A percentile compares a stretch with the other conserved stretches of the same genome.
phyloP scores from a whole-genome alignment of 2,329 filamentous ascomycete genomes.

The Ascosphaera aggregata region DNA sequence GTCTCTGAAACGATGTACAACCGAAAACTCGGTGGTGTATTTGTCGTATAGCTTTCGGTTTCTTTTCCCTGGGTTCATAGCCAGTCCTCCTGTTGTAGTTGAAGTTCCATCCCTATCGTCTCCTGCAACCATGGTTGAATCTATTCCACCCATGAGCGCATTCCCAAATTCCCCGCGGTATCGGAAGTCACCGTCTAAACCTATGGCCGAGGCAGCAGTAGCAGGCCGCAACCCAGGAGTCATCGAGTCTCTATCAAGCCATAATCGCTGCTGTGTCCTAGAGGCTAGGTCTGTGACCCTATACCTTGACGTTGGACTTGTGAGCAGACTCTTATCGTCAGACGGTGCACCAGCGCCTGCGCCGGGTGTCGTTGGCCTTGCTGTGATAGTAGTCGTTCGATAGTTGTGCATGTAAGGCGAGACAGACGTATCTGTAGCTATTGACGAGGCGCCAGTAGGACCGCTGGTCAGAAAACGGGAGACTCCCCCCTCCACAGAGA shows the following conservation, averaged over 20 bases:
- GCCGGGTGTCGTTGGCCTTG: not conserved
- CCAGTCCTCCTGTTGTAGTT: no score
- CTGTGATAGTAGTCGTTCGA: conserved; percentile 18
- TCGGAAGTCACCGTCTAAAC: conserved; percentile 13
- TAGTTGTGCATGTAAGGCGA: conserved; percentile 24
- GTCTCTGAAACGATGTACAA: conserved; percentile 22
- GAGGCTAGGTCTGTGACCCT: conserved; percentile 18
- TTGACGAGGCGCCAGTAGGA: conserved; percentile 20
- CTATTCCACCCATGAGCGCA: conserved; percentile 3
- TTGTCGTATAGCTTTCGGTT: conserved; percentile 22
- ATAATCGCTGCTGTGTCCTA: conserved; percentile 25
- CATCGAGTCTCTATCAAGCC: conserved; percentile 20
- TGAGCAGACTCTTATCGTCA: conserved; percentile 10
- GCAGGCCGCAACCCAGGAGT: conserved; percentile 11
- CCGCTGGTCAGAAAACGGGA: conserved; percentile 21
- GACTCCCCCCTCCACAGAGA: conserved; percentile 24
- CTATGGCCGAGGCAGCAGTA: conserved; percentile 14
- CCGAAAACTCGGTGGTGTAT: conserved; percentile 18
- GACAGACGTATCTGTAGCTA: conserved; percentile 23
- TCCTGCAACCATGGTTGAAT: conserved; percentile 2
- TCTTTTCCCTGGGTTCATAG: conserved; percentile 17
- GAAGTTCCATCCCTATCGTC: conserved; percentile 11
- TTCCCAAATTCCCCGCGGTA: conserved; percentile 4
- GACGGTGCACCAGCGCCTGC: conserved; percentile 1
- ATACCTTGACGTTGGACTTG: conserved; percentile 12